These are phyloP conservation scores for Kluyveromyces siamensis DNA, from an alignment of 805 yeast species.

Conservation along the genomic window DNA sequence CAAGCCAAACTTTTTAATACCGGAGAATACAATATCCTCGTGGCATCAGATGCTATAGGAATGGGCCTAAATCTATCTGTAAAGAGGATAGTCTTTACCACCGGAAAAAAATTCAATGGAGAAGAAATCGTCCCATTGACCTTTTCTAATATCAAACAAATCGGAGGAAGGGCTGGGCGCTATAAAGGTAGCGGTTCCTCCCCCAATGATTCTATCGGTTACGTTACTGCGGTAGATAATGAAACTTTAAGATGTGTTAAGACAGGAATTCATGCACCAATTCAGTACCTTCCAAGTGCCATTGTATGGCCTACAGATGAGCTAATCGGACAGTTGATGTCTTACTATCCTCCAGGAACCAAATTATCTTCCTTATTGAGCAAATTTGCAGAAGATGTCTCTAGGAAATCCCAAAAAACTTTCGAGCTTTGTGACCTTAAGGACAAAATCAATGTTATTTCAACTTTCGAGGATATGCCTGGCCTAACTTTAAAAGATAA, in stretches of 20 bases:
- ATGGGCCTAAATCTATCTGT: conserved; percentile 92
- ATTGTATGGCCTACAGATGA: conserved; percentile 73
- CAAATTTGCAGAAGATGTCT: conserved; percentile 33
- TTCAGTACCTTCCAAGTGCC: conserved; percentile 48
- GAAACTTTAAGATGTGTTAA: conserved; percentile 38
- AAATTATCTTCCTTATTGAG: conserved; percentile 38
- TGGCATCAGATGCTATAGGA: conserved; percentile 96
- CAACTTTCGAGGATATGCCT: conserved; percentile 34
- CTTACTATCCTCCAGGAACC: conserved; percentile 46
- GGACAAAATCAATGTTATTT: conserved; percentile 32
- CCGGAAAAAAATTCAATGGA: conserved; percentile 66
- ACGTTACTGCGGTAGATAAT: conserved; percentile 44
- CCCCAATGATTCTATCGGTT: conserved; percentile 30
- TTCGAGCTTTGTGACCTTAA: conserved; percentile 22
- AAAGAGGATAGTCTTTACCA: conserved; percentile 67
- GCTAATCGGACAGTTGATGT: conserved; percentile 57
- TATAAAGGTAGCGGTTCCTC: conserved; percentile 36
- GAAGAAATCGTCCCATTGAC: conserved; percentile 37
- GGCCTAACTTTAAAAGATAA: conserved; percentile 48
- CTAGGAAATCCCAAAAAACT: conserved; percentile 12
- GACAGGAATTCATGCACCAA: conserved; percentile 41
- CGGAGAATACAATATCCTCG: conserved; percentile 73
- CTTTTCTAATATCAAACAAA: conserved; percentile 72
- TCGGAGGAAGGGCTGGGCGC: conserved; percentile 95
- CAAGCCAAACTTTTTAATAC: conserved; percentile 74